Percentiles rank a stretch among this genome's conserved stretches.
phyloP scores from a whole-genome alignment of 495 filamentous ascomycete species.

The Clohesyomyces aquaticus region DNA sequence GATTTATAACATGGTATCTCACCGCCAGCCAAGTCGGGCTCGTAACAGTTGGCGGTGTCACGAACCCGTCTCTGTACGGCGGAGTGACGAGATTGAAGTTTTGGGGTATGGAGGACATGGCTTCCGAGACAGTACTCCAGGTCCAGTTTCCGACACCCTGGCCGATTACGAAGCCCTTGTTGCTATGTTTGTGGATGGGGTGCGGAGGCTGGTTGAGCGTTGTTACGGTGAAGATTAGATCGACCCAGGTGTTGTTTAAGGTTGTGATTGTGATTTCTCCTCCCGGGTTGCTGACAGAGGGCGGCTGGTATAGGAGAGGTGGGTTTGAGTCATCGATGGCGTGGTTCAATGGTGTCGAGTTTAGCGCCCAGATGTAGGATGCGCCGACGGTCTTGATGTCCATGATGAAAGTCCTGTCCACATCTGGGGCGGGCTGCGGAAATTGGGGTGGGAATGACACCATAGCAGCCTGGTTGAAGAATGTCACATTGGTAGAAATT shows the following conservation, averaged over 20 bases:
- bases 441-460: conserved; percentile 50
- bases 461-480: conserved; percentile 47
- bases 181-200: conserved; percentile 67
- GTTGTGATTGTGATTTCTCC: conserved; percentile 52
- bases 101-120: conserved; percentile 51
- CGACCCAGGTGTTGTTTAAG: conserved; percentile 57
- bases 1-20: conserved; percentile 62
- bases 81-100: conserved; percentile 62
- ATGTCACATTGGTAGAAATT: conserved; percentile 46
- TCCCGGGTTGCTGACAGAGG: conserved; percentile 28
- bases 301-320: conserved; percentile 55
- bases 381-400: conserved; percentile 48
- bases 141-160: conserved; percentile 54
- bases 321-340: conserved; percentile 41
- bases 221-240: conserved; percentile 55
- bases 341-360: conserved; percentile 43
- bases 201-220: conserved; percentile 54
- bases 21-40: conserved; percentile 57
- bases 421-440: conserved; percentile 46
- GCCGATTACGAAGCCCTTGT: conserved; percentile 62
- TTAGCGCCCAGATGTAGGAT: conserved; percentile 56
- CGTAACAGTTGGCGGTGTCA: conserved; percentile 47
- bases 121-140: conserved; percentile 58
- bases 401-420: conserved; percentile 51
- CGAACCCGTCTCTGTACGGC: conserved; percentile 55